Evolutionary conservation across 106 monocot species (phyloP).

Genomic region (Dendrobium chrysotoxum): DNA sequence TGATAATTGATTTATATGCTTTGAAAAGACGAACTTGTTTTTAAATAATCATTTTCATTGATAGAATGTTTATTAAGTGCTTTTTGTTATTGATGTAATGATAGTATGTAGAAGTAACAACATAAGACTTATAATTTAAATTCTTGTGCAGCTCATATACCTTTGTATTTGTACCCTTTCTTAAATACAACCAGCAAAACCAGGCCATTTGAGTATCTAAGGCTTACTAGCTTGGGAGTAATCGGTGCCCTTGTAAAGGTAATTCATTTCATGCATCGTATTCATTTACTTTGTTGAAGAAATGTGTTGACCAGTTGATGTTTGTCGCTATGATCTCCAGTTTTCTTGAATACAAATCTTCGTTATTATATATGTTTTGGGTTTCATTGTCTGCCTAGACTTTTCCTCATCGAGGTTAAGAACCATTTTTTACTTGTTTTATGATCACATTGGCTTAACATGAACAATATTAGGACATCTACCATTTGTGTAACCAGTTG

Average conservation of each 20-base stretch:
- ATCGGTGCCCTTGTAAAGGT: slow-evolving; percentile 99
- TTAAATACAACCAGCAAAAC: slow-evolving; percentile 93
- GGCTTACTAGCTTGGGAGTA: slow-evolving; percentile 95
- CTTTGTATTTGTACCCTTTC: slow-evolving; percentile 91
- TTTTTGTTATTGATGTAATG: background rate
- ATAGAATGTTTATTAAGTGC: background rate
- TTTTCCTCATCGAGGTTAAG: no score
- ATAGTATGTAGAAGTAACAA: background rate
- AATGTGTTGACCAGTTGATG: background rate
- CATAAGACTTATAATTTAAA: background rate
- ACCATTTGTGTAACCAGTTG: no score
- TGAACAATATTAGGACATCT: no score
- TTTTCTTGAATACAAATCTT: background rate
- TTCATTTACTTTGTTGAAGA: background rate
- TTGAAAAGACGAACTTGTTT: background rate
- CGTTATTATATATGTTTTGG: background rate
- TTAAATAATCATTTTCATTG: background rate
- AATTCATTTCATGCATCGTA: slow-evolving; percentile 1
- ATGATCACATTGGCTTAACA: no score
- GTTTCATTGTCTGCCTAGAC: background rate
- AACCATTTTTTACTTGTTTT: no score
- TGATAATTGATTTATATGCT: background rate
- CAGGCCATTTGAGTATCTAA: slow-evolving; percentile 85
- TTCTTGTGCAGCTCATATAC: slow-evolving; percentile 78
- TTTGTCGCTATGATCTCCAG: background rate